Evolutionary conservation across 768 basidiomycete species (phyloP).

Genomic region (Amanita fuliginea): DNA sequence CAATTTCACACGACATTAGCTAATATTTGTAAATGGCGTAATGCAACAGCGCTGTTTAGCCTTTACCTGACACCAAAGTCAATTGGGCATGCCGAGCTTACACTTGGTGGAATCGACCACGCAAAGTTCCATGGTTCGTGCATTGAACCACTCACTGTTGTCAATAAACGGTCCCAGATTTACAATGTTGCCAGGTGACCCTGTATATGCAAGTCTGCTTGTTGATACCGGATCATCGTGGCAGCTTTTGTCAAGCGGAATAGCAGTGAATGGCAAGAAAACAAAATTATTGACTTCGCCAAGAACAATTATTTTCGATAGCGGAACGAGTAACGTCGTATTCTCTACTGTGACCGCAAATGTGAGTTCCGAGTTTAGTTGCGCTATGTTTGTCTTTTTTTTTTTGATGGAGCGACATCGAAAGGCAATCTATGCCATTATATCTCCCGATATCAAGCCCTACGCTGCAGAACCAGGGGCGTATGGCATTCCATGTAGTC

Average conservation of each 20-base stretch:
- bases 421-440: conserved; percentile 29
- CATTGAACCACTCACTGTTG: background rate
- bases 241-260: conserved; percentile 31
- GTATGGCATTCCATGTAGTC: conserved; percentile 27
- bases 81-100: conserved; percentile 37
- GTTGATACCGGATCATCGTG: conserved; percentile 19
- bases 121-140: conserved; percentile 26
- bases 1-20: background rate
- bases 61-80: conserved; percentile 36
- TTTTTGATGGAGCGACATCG: background rate
- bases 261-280: conserved; percentile 27
- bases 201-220: conserved; percentile 31
- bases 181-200: conserved; percentile 20
- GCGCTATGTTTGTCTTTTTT: background rate
- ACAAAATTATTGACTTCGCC: conserved; percentile 25
- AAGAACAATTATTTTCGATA: conserved; percentile 44
- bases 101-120: conserved; percentile 34
- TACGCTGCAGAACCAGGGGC: conserved; percentile 40
- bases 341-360: conserved; percentile 17
- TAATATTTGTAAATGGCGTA: background rate
- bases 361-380: conserved; percentile 15
- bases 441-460: conserved; percentile 41
- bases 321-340: conserved; percentile 47
- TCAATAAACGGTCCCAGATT: background rate
- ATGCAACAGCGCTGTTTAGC: conserved; percentile 34